A percentile compares a stretch with the other conserved stretches of the same genome.
phyloP scores from a whole-genome alignment of 1,139 yeast genomes.

The Yamadazyma epiphylla region DNA sequence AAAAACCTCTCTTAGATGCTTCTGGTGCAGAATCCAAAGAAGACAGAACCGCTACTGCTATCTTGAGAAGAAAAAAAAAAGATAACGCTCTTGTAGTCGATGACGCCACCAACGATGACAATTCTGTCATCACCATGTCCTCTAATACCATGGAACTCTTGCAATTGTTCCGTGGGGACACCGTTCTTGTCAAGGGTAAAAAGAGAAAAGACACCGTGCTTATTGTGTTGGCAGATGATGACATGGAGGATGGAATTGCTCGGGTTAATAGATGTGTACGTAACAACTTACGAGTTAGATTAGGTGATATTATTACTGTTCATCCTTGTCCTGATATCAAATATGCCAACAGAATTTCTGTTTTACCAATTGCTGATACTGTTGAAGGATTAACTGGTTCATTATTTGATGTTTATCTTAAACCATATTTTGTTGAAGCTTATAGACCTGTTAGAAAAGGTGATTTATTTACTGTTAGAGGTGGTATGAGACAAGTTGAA shows the following conservation, averaged over 20 bases:
- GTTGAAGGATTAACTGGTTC: constrained; percentile 98
- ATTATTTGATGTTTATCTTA: constrained; percentile 91
- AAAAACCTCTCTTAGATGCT: constrained; percentile 43
- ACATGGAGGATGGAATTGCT: constrained; percentile 93
- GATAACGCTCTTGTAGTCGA: constrained; percentile 92
- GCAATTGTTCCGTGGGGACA: constrained; percentile 96
- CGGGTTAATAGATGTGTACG: constrained; percentile 94
- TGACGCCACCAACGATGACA: constrained; percentile 96
- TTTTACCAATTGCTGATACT: constrained; percentile 95
- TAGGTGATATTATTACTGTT: constrained; percentile 86
- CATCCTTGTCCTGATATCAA: constrained; percentile 98
- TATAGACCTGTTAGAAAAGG: constrained; percentile 98
- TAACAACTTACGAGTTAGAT: constrained; percentile 88
- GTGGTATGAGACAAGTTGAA: constrained; percentile 98
- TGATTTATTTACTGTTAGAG: constrained; percentile 93
- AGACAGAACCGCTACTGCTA: constrained; percentile 95
- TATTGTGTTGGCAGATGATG: constrained; percentile 94
- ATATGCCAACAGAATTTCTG: constrained; percentile 91
- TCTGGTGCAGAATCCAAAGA: constrained; percentile 47
- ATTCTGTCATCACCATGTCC: constrained; percentile 92
- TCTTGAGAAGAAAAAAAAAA: constrained; percentile 95
- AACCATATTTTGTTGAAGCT: constrained; percentile 98
- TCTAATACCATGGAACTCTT: constrained; percentile 93
- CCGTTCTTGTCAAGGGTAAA: constrained; percentile 95
- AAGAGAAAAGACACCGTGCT: constrained; percentile 98